A percentile compares a stretch with the other conserved stretches of the same genome.
Evolutionary conservation across 1,284 basidiomycete species (phyloP).

Genomic region (Ustilago sp.): DNA sequence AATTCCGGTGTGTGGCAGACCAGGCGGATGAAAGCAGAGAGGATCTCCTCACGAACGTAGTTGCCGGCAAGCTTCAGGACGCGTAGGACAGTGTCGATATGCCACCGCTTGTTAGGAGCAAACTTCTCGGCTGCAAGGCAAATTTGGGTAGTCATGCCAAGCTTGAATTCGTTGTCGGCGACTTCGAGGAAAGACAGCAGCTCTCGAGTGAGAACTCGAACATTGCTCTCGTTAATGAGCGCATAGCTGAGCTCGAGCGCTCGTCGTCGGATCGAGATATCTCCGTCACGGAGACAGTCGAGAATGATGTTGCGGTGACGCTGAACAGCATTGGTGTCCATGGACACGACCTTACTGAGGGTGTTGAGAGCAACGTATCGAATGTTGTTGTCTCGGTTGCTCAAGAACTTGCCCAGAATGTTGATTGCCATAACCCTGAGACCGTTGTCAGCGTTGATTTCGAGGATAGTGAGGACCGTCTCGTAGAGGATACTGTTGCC

Average conservation of each 20-base stretch:
- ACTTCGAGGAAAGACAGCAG: conserved; percentile 96
- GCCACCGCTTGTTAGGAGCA: conserved; percentile 98
- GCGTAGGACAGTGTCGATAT: conserved; percentile 95
- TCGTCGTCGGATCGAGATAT: conserved; percentile 96
- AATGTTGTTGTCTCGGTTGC: conserved; percentile 99
- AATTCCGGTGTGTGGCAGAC: conserved; percentile 97
- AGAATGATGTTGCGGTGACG: conserved; percentile 97
- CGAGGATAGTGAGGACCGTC: conserved; percentile 95
- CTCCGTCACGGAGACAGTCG: conserved; percentile 96
- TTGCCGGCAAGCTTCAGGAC: conserved; percentile 97
- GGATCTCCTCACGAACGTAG: conserved; percentile 95
- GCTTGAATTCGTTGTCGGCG: conserved; percentile 98
- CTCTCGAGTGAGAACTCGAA: conserved; percentile 90
- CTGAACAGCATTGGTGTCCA: conserved; percentile 98
- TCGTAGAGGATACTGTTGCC: conserved; percentile 99
- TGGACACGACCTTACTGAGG: conserved; percentile 96
- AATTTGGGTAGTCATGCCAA: conserved; percentile 97
- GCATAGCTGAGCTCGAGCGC: conserved; percentile 98
- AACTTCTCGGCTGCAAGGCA: conserved; percentile 94
- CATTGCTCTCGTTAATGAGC: conserved; percentile 94
- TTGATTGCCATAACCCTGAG: conserved; percentile 99
- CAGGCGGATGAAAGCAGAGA: conserved; percentile 93
- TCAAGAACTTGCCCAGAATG: conserved; percentile 96
- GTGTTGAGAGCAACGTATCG: conserved; percentile 97
- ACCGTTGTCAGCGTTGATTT: conserved; percentile 96